Evolutionary conservation across 1,139 yeast genomes (phyloP).

Genomic region (Taphrina pruni): DNA sequence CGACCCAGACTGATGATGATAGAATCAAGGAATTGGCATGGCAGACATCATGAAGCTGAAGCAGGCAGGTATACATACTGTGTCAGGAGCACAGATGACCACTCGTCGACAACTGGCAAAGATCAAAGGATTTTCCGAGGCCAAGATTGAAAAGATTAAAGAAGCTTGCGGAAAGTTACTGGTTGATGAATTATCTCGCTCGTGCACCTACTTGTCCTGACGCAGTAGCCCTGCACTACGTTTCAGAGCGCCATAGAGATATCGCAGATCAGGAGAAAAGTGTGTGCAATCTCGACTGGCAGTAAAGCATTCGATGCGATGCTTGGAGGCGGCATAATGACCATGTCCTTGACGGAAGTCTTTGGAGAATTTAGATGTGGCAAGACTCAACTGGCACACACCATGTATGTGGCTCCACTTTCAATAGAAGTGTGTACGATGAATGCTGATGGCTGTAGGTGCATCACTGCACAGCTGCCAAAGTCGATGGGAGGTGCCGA

Average conservation of each 20-base stretch:
- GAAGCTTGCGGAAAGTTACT: conserved; percentile 64
- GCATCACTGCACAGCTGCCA: conserved; percentile 66
- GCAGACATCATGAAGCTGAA: conserved; percentile 63
- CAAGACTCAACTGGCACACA: conserved; percentile 36
- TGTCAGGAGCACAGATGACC: conserved; percentile 55
- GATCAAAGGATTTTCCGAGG: conserved; percentile 63
- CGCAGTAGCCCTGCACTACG: conserved; percentile 52
- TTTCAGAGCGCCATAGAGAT: conserved; percentile 63
- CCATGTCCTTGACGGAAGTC: conserved; percentile 68
- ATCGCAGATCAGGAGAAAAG: conserved; percentile 59
- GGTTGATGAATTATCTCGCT: conserved; percentile 43
- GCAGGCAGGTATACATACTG: conserved; percentile 61
- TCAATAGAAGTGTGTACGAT: background rate
- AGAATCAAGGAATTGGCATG: conserved; percentile 56
- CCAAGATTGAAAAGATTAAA: conserved; percentile 66
- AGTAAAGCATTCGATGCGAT: conserved; percentile 61
- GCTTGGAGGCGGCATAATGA: conserved; percentile 61
- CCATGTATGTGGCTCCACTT: background rate
- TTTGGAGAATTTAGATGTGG: conserved; percentile 62
- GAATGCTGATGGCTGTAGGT: conserved; percentile 49
- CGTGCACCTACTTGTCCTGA: background rate
- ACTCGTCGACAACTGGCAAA: conserved; percentile 57
- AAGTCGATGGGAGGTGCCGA: conserved; percentile 64
- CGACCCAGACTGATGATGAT: background rate
- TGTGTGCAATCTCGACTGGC: conserved; percentile 61